phyloP scores from a whole-genome alignment of 2,329 filamentous ascomycete species.

The Trichoderma endophyticum region DNA sequence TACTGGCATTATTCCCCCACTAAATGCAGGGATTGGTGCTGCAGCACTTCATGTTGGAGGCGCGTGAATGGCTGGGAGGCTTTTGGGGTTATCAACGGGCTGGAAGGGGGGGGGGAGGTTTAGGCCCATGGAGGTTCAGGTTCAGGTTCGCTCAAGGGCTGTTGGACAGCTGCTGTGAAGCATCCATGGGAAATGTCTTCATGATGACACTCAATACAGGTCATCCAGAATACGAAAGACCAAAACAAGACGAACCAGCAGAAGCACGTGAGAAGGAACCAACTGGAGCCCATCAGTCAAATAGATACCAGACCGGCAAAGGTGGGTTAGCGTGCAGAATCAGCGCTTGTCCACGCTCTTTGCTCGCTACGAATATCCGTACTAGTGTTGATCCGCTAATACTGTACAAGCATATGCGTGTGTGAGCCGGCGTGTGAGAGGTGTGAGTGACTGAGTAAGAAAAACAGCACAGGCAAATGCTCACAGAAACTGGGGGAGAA shows the following conservation, averaged over 20 bases:
- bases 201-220: background rate
- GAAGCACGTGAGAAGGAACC: background rate
- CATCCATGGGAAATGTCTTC: too few species aligned
- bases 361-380: background rate
- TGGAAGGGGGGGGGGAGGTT: background rate
- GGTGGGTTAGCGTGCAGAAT: background rate
- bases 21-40: constrained; percentile 13
- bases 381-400: background rate
- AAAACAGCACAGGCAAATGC: too few species aligned
- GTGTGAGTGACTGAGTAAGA: background rate
- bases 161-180: too few species aligned
- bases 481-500: background rate
- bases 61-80: background rate
- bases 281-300: background rate
- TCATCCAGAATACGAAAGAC: background rate
- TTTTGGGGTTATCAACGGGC: background rate
- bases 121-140: background rate
- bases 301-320: background rate
- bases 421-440: background rate
- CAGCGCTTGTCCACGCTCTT: background rate
- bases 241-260: background rate
- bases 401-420: too few species aligned
- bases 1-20: constrained; percentile 1
- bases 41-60: constrained; percentile 11
- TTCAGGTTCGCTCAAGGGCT: background rate